Percentiles rank a stretch among this genome's conserved stretches.
phyloP scores from a whole-genome alignment of 1,284 basidiomycete genomes.

The Cryptococcus sp. region DNA sequence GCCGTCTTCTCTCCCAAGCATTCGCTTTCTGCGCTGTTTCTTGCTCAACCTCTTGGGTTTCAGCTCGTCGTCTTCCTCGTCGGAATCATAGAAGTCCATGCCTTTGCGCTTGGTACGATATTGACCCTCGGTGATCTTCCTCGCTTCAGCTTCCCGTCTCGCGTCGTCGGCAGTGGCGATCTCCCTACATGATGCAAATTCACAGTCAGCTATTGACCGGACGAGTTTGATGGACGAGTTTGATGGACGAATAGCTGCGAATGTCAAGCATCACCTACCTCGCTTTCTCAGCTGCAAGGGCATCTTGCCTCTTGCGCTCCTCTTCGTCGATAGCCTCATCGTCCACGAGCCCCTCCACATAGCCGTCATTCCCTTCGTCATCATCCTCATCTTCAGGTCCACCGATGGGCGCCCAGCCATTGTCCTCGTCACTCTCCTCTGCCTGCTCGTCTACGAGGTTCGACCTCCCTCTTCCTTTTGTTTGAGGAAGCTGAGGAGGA shows the following conservation, averaged over 20 bases:
- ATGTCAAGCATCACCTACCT: constrained; percentile 28
- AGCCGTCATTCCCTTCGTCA: constrained; percentile 35
- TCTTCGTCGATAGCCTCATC: constrained; percentile 37
- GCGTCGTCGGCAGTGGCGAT: constrained; percentile 40
- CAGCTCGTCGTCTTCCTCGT: constrained; percentile 35
- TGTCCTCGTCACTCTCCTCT: constrained; percentile 49
- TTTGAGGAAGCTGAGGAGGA: not conserved
- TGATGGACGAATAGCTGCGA: too few relatives aligned
- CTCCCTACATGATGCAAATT: constrained; percentile 23
- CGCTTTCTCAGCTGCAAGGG: constrained; percentile 35
- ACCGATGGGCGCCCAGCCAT: constrained; percentile 32
- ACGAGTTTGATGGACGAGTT: not conserved
- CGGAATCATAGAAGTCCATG: constrained; percentile 38
- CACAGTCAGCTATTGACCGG: constrained; percentile 2
- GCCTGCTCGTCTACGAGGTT: constrained; percentile 42
- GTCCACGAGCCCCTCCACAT: constrained; percentile 40
- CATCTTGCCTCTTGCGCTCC: constrained; percentile 27
- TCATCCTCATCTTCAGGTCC: constrained; percentile 31
- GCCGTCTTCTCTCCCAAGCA: constrained; percentile 33
- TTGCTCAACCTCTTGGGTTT: constrained; percentile 23
- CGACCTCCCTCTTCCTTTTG: constrained; percentile 3
- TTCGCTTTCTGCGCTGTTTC: constrained; percentile 30
- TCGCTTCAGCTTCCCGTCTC: constrained; percentile 37
- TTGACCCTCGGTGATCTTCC: constrained; percentile 41
- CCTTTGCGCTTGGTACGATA: constrained; percentile 34